Evolutionary conservation across 116 monocot genomes (phyloP).

Genomic region (Posidonia oceanica): DNA sequence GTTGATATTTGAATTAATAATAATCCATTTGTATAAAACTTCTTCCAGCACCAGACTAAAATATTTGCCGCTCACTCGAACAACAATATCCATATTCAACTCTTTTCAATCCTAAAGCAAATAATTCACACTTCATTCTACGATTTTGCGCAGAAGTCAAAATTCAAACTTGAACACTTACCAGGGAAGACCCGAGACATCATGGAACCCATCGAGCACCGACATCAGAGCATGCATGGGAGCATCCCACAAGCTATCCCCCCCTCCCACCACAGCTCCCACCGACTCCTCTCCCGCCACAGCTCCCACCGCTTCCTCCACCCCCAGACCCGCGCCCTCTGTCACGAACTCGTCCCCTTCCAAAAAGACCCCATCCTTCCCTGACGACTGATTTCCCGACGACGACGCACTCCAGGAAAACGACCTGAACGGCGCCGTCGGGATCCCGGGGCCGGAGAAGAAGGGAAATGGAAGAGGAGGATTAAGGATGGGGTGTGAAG

Average conservation of each 20-base stretch:
- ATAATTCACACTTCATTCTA: too few species aligned
- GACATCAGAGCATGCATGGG: constrained; percentile 24
- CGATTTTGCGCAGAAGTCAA: too few species aligned
- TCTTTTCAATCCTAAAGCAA: too few species aligned
- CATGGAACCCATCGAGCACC: constrained; percentile 48
- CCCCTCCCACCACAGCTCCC: constrained; percentile 6
- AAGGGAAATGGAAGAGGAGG: constrained; percentile 1
- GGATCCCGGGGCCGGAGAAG: background rate
- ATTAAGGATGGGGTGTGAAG: constrained; percentile 4
- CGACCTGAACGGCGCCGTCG: constrained; percentile 4
- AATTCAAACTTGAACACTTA: constrained; percentile 8
- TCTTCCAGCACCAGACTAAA: too few species aligned
- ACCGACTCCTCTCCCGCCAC: background rate
- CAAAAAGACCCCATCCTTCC: background rate
- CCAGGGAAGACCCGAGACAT: constrained; percentile 51
- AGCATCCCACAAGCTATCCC: constrained; percentile 16
- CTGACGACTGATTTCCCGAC: background rate
- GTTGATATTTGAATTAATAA: too few species aligned
- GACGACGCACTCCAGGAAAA: constrained; percentile 4
- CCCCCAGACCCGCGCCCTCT: constrained; percentile 3
- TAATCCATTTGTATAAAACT: too few species aligned
- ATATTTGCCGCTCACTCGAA: too few species aligned
- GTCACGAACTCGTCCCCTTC: constrained; percentile 5
- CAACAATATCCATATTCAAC: too few species aligned
- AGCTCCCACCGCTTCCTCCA: constrained; percentile 8